Percentiles rank a stretch among this genome's conserved stretches.
Evolutionary conservation across 2,329 filamentous ascomycete species (phyloP).

Genomic region (Phaeosphaeria sp.): DNA sequence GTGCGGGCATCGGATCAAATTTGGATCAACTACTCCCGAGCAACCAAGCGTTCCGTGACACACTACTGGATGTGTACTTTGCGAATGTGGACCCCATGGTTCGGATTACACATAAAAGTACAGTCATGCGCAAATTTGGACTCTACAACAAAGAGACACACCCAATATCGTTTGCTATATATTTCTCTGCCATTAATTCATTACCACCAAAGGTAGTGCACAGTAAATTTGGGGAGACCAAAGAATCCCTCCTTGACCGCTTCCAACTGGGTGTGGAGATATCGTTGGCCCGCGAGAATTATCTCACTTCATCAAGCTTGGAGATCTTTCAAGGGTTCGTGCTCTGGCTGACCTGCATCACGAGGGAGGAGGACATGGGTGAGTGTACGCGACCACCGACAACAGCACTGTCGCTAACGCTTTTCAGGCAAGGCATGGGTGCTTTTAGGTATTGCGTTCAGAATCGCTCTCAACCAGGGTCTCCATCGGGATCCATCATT

Average conservation of each 20-base stretch:
- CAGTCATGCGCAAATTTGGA: conserved; percentile 36
- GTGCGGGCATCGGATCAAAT: conserved; percentile 33
- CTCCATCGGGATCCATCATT: conserved; percentile 48
- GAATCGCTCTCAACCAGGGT: conserved; percentile 47
- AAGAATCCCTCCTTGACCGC: conserved; percentile 38
- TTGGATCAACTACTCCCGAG: conserved; percentile 38
- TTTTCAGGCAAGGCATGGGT: conserved; percentile 46
- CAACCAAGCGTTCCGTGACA: conserved; percentile 37
- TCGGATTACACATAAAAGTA: conserved; percentile 44
- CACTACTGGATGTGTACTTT: conserved; percentile 44
- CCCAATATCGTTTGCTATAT: conserved; percentile 45
- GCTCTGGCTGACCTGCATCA: conserved; percentile 47
- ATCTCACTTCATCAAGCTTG: conserved; percentile 45
- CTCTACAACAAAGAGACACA: conserved; percentile 37
- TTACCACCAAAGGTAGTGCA: conserved; percentile 37
- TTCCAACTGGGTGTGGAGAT: conserved; percentile 46
- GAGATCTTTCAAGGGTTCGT: conserved; percentile 48
- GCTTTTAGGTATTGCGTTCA: conserved; percentile 44
- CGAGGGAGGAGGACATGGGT: conserved; percentile 49
- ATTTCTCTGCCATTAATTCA: conserved; percentile 46
- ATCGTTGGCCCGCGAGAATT: conserved; percentile 44
- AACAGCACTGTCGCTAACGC: conserved; percentile 4
- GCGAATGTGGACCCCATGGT: conserved; percentile 47
- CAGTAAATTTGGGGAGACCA: conserved; percentile 40
- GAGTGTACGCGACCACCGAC: neutral